Base-by-base conservation (phyloP, 768 basidiomycete genomes). In the Galerina marginata region DNA sequence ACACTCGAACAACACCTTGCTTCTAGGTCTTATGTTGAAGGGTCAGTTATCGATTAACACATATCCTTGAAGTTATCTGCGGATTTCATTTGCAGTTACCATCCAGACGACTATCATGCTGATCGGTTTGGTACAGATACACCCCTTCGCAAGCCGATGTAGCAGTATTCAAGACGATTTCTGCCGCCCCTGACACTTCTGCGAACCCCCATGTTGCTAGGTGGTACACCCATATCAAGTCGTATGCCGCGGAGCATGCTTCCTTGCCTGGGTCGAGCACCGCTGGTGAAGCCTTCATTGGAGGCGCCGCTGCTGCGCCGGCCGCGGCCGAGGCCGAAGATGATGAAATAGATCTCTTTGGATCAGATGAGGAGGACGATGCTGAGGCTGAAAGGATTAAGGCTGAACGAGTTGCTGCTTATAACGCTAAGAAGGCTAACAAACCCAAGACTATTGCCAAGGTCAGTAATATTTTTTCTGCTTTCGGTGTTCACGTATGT, bases 141-240 rank as follows among this genome's bases (percentile, higher is more conserved):
- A 87, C 88, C 42, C 91, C 96, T 46, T 95, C 95, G 42, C 95
- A 97, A 78, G 93, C 95, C 55, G 95, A 99, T 79, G 95, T 97
- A 47, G 84, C 83, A 62, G 93, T 96, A 72, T 95, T 91, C 86
- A 93, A 92, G 73, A 82, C 91, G 14, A 79, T 98, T 74, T 67
- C 82, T 40, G 80, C 84, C 26, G 83, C 85, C 14, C 93, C 93
- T 53, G 81, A 84, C 63, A 83, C 88, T 46, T 73, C 86, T 46
- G 71, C 81, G 53, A 82, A 83, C 75, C 93, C 93, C 60, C 83
- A 93, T 76, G 85, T 87, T 54, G 83, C 90, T 37, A 84, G 96
- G 71, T 99, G 96, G 96, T 96, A 94, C 85, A 87, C 79, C 62
- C 97, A 99, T 80, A 96, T 97, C 78, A 82, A 88, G 67, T 95